Conservation (phyloP, 441 rosid genomes). For the Adansonia gregorii region DNA sequence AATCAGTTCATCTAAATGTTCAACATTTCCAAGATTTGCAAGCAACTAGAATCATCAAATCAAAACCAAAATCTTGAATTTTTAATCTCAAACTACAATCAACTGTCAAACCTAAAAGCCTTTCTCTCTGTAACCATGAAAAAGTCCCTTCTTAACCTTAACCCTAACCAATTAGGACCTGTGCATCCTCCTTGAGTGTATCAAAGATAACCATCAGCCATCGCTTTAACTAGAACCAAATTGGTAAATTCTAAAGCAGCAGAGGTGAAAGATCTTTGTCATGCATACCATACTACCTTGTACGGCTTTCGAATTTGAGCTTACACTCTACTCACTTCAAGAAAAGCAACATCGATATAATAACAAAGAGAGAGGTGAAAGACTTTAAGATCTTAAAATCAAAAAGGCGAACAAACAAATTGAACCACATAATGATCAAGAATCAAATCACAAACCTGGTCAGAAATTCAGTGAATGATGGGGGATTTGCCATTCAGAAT, state of each 20-base stretch:
- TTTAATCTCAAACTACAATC: constrained; percentile 4
- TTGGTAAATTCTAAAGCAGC: not conserved
- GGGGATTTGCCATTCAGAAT: constrained; percentile 23
- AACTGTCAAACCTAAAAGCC: not conserved
- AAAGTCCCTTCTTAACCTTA: not conserved
- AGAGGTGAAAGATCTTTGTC: not conserved
- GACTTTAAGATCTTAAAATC: not conserved
- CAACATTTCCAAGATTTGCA: not conserved
- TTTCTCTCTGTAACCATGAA: not conserved
- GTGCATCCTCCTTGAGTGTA: not conserved
- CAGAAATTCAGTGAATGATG: not conserved
- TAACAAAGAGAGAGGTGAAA: not conserved
- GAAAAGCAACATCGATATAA: not conserved
- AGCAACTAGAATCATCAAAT: not conserved
- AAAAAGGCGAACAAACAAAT: not conserved
- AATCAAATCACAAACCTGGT: constrained; percentile 9
- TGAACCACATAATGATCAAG: constrained; percentile 8
- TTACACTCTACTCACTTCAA: not conserved
- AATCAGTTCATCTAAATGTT: not conserved
- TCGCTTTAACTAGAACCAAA: not conserved
- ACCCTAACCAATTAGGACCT: not conserved
- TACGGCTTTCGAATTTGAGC: not conserved
- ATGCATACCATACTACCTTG: not conserved
- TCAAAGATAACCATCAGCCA: not conserved
- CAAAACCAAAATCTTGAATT: not conserved